phyloP scores from a whole-genome alignment of 306 rosid species.

The Quercus berberidifolia region DNA sequence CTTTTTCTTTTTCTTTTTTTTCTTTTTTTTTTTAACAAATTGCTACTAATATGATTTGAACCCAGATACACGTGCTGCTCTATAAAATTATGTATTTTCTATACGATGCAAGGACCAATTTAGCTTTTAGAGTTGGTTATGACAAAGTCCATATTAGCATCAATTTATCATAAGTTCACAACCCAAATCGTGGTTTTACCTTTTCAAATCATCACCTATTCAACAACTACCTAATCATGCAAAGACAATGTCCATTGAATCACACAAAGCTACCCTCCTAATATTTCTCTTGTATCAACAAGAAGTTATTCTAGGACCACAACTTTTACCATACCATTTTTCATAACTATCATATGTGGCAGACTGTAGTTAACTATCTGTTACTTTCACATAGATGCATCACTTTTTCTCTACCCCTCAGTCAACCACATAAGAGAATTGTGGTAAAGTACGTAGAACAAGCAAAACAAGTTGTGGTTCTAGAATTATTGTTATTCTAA shows the following conservation, averaged over 20 bases:
- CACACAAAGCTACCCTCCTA: slow-evolving; percentile 7
- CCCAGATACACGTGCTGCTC: too few relatives aligned
- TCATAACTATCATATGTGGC: too few relatives aligned
- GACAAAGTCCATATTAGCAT: neutral
- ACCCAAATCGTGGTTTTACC: neutral
- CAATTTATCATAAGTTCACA: neutral
- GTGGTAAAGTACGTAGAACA: too few relatives aligned
- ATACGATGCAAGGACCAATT: neutral
- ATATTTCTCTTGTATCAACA: neutral
- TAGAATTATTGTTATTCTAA: too few relatives aligned
- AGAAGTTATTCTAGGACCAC: neutral
- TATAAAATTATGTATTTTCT: too few relatives aligned
- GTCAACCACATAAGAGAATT: too few relatives aligned
- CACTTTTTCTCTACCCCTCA: too few relatives aligned
- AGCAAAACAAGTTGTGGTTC: too few relatives aligned
- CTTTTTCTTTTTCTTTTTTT: accelerated
- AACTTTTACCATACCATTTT: too few relatives aligned
- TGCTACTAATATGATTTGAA: too few relatives aligned
- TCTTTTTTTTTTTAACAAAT: too few relatives aligned
- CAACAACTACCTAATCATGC: neutral
- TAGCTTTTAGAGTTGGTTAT: neutral
- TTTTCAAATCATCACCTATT: neutral
- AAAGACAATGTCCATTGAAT: neutral
- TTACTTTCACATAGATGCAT: too few relatives aligned
- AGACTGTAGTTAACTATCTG: accelerated